Percentiles rank a stretch among this genome's conserved stretches.
phyloP scores from a whole-genome alignment of 768 basidiomycete species.

The Asterophora lycoperdoides region DNA sequence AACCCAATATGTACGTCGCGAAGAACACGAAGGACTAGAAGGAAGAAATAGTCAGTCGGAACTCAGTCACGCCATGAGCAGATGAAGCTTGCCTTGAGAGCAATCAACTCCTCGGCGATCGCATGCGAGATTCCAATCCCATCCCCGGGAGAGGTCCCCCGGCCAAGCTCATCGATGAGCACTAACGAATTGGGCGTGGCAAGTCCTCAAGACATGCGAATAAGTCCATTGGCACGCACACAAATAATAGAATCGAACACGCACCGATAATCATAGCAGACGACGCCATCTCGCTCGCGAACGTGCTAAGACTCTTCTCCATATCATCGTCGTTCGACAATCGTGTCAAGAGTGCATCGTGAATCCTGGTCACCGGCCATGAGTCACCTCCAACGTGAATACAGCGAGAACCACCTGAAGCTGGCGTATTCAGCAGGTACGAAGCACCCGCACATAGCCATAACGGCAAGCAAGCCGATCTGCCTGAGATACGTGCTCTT shows the following conservation, averaged over 20 bases:
- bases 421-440: conserved; percentile 94
- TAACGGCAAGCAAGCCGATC: conserved; percentile 73
- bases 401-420: conserved; percentile 50
- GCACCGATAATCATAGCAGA: conserved; percentile 86
- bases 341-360: conserved; percentile 80
- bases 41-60: not conserved
- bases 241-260: not conserved
- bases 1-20: conserved; percentile 54
- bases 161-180: conserved; percentile 88
- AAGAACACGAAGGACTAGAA: conserved; percentile 82
- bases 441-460: conserved; percentile 89
- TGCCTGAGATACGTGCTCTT: conserved; percentile 95
- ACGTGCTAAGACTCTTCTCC: conserved; percentile 88
- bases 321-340: conserved; percentile 94
- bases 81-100: conserved; percentile 50
- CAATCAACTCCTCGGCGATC: conserved; percentile 74
- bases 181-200: conserved; percentile 69
- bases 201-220: conserved; percentile 43
- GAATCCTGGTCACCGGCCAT: conserved; percentile 45
- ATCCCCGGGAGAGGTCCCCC: conserved; percentile 84
- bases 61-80: not conserved
- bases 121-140: conserved; percentile 82
- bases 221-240: not conserved
- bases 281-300: conserved; percentile 92
- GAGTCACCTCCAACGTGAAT: not conserved